phyloP scores from a whole-genome alignment of 257 asterid genomes.

The Penstemon eatonii region DNA sequence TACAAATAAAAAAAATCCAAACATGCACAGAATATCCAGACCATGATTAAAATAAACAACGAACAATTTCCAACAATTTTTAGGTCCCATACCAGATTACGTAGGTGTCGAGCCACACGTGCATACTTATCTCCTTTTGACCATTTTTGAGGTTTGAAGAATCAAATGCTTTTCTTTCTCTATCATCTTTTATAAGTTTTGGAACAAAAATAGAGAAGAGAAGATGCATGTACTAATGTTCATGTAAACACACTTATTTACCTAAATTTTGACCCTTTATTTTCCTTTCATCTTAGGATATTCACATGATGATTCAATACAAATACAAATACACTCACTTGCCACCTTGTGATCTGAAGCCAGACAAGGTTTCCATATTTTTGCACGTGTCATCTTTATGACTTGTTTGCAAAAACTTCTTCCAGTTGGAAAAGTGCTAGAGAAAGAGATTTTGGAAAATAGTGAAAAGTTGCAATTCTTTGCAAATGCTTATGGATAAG shows the following conservation, averaged over 20 bases:
- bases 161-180: conserved; percentile 39
- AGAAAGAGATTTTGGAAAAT: background rate
- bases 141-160: conserved; percentile 38
- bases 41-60: background rate
- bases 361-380: conserved; percentile 36
- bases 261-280: conserved; percentile 6
- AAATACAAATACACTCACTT: conserved; percentile 13
- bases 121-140: conserved; percentile 13
- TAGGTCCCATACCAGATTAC: background rate
- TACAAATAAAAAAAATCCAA: background rate
- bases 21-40: conserved; percentile 2
- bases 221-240: conserved; percentile 30
- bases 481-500: too few relatives aligned
- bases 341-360: conserved; percentile 12
- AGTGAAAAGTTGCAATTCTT: too few relatives aligned
- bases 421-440: background rate
- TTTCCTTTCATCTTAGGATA: conserved; percentile 22
- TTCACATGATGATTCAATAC: conserved; percentile 26
- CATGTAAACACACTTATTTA: conserved; percentile 15
- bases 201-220: conserved; percentile 23
- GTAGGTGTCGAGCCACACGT: conserved; percentile 15
- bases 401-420: background rate
- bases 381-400: conserved; percentile 25
- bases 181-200: conserved; percentile 12
- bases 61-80: too few relatives aligned